Base-by-base conservation (phyloP, 129 eudicot species). In the Kitagawia praeruptora region DNA sequence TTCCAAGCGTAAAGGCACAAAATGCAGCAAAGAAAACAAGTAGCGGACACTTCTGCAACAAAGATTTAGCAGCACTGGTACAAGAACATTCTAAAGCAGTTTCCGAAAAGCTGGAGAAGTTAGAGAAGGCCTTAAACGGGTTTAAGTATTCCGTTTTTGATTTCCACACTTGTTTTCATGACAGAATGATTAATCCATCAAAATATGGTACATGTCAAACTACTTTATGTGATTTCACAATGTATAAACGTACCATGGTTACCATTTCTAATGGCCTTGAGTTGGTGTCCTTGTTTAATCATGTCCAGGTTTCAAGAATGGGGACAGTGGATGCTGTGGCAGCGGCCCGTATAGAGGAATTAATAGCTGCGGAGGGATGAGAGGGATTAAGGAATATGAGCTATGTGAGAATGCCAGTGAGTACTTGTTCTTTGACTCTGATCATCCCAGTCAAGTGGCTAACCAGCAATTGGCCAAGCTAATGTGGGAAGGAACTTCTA, bases 311-410 rank as follows among this genome's bases (percentile, higher is more conserved):
- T 86, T 89, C 15, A 82, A 80, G 77, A 80, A 84, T 15, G 92
- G 81, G 77, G 79, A 78, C 1, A 82, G 53, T 37, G 88, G 85
- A 4, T 87, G 88, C 41, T 87, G 88, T 71, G 91, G 91, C 5
- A 67, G 83, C 53, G 88, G 91, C 75, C 83, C 81, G 18, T 80
- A 73, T 40, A 64, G 86, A 2, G 91, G 85, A 63, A 42, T 78
- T 6, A 28, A 75, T 54, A 78, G 78, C 31, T 88, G 92, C 37
- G 89, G 92, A 75, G 89, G 92, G 64, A 86, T 82, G 83, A 82
- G 88, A 69, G 88, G 84, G 28, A 21, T 25, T 23, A 2, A 39
- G 39, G 92, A 84, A 23, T 84, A 70, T 51, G 14, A 84, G 47
- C 8, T 86, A 15, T 89, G 90, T 56, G 77, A 81, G 3, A 81